Conservation (phyloP, 1,284 basidiomycete genomes). For the Ustilago sp. region DNA sequence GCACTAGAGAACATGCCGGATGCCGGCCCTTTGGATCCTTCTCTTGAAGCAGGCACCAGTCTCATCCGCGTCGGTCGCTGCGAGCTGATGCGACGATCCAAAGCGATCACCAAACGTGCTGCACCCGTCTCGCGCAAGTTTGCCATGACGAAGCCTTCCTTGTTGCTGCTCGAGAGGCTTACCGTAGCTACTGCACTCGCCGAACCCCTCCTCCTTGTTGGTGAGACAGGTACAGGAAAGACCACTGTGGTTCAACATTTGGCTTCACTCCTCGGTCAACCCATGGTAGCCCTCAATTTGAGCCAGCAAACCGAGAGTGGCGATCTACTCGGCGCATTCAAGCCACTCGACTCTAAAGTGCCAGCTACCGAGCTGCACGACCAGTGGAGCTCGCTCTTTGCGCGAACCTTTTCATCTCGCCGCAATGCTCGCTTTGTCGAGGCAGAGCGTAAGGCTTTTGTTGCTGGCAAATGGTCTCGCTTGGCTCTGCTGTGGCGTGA, state of each 20-base stretch:
- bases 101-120: conserved; percentile 25
- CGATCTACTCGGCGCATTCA: conserved; percentile 94
- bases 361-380: conserved; percentile 82
- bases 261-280: conserved; percentile 81
- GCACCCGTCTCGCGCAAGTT: conserved; percentile 72
- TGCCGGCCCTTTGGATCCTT: not conserved
- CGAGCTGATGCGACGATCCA: conserved; percentile 44
- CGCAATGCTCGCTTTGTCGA: conserved; percentile 90
- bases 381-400: conserved; percentile 85
- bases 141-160: conserved; percentile 88
- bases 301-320: conserved; percentile 97
- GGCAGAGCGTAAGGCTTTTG: conserved; percentile 84
- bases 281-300: conserved; percentile 88
- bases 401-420: conserved; percentile 86
- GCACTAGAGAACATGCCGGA: conserved; percentile 10
- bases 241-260: conserved; percentile 92
- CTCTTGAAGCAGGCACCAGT: conserved; percentile 17
- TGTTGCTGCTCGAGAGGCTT: conserved; percentile 84
- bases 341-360: conserved; percentile 82
- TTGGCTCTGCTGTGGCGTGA: conserved; percentile 87
- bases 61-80: conserved; percentile 46
- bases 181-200: conserved; percentile 79
- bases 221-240: conserved; percentile 99
- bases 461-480: conserved; percentile 86
- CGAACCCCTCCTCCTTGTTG: conserved; percentile 92